Base-by-base conservation (phyloP, 176 grass and related monocot species). In the Triticum urartu region DNA sequence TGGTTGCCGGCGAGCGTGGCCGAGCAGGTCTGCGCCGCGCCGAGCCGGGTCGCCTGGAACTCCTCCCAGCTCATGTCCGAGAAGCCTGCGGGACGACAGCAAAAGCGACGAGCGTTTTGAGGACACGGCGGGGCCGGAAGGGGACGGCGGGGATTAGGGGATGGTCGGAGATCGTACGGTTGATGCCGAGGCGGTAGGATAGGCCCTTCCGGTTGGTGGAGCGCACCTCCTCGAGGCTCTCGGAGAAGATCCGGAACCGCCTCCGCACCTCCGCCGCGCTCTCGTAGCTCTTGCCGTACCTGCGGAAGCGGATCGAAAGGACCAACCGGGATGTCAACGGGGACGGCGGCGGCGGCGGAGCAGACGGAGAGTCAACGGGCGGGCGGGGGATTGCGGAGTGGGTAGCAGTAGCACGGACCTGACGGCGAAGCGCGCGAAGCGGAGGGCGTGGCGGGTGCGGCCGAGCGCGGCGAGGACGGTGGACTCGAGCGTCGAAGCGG, bases 51-150 rank as follows among this genome's bases (percentile, higher is more conserved):
- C 68, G 89, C 77, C 25, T 34, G 86, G 92, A 99, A 99, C 74
- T 99, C 97, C 77, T 99, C 92, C 97, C 97, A 99, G 90, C 79
- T 99, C 97, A 99, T 88, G 85, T 99, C 97, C 52, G 97, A 80
- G 73, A 91, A 99, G 15, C 81, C 94, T 99, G 85, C 66, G 66
- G 3, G 12, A 56, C 61, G 9, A 54, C 62, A 72, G 79, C 85
- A 64, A 68, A 68, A 32, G 63, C 64, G 38, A 61, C 33, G 33
- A 48, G 64, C 11, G 9, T 6, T 3, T 45, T 25, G 30, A 81
- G 62, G 18, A 88, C 63, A 8, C 11, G 6, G 30, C 3, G 13
- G 50, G 50, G 5, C 50, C 69, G 3, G 59, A 56, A 80, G 78
- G 18, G 18, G 62, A 22, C 62, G 68, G 77, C 7, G 6, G 0